phyloP scores from a whole-genome alignment of 495 filamentous ascomycete species.

The Letharia columbiana region DNA sequence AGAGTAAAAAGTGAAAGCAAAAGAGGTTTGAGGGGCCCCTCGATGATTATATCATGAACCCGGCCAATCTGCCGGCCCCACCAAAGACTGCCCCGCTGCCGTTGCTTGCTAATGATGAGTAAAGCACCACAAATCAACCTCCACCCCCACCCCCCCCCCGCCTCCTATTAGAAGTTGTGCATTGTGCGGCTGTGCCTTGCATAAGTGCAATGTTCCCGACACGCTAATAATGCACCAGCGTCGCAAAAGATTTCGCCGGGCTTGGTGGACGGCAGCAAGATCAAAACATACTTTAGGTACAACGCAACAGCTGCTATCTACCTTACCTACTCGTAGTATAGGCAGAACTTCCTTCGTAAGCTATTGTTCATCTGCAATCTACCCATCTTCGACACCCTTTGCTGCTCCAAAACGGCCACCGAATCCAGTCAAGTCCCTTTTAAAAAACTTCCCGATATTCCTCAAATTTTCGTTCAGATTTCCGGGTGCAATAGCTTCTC shows the following conservation, averaged over 20 bases:
- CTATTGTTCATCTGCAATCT: not conserved
- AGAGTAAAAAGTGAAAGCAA: too few species aligned
- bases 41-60: not conserved
- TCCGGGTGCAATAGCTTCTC: constrained; percentile 34
- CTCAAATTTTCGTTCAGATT: constrained; percentile 85
- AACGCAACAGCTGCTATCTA: not conserved
- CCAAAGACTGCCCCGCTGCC: not conserved
- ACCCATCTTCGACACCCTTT: constrained; percentile 6
- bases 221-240: too few species aligned
- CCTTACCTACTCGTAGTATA: too few species aligned
- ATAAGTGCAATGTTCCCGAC: too few species aligned
- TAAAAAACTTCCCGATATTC: constrained; percentile 95
- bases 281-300: too few species aligned
- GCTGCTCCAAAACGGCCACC: constrained; percentile 57
- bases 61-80: not conserved
- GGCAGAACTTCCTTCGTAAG: not conserved
- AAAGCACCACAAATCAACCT: constrained; percentile 18
- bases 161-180: too few species aligned
- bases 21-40: too few species aligned
- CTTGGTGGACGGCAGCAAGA: too few species aligned
- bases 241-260: too few species aligned
- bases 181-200: too few species aligned
- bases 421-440: constrained; percentile 76
- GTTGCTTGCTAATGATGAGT: constrained; percentile 13
- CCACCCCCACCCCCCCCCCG: too few species aligned